Percentiles rank a stretch among this genome's conserved stretches.
Evolutionary conservation across 208 protist species (phyloP).

Genomic region (Trypanosoma rangeli): DNA sequence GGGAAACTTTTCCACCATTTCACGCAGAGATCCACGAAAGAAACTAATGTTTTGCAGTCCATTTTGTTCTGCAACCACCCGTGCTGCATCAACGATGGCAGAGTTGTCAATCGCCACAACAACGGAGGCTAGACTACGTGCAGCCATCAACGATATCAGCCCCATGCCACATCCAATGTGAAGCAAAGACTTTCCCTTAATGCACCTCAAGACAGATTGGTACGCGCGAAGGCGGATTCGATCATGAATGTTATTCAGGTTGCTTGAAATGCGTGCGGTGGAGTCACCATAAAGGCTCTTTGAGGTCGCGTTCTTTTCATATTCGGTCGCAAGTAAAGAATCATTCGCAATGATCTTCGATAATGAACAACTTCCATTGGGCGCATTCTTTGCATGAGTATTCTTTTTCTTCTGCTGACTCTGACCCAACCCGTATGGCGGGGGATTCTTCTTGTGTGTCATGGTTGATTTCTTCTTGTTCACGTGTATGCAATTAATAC

Average conservation of each 20-base stretch:
- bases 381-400: neutral
- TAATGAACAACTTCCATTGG: neutral
- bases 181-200: conserved; percentile 87
- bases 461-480: neutral
- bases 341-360: conserved; percentile 54
- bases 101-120: conserved; percentile 87
- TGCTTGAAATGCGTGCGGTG: conserved; percentile 77
- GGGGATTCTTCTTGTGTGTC: conserved; percentile 22
- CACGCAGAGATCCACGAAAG: conserved; percentile 69
- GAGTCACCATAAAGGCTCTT: conserved; percentile 85
- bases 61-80: conserved; percentile 82
- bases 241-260: conserved; percentile 71
- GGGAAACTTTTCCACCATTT: conserved; percentile 66
- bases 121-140: conserved; percentile 57
- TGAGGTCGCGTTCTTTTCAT: conserved; percentile 82
- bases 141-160: conserved; percentile 84
- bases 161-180: conserved; percentile 89
- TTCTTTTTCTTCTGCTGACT: neutral
- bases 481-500: neutral
- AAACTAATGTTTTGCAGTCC: conserved; percentile 74
- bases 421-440: neutral
- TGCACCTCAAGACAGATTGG: conserved; percentile 65
- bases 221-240: conserved; percentile 74
- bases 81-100: conserved; percentile 75
- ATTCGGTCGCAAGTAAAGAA: conserved; percentile 80